Conservation (phyloP, 1,284 basidiomycete species). For the Xerocomus amazonicus region DNA sequence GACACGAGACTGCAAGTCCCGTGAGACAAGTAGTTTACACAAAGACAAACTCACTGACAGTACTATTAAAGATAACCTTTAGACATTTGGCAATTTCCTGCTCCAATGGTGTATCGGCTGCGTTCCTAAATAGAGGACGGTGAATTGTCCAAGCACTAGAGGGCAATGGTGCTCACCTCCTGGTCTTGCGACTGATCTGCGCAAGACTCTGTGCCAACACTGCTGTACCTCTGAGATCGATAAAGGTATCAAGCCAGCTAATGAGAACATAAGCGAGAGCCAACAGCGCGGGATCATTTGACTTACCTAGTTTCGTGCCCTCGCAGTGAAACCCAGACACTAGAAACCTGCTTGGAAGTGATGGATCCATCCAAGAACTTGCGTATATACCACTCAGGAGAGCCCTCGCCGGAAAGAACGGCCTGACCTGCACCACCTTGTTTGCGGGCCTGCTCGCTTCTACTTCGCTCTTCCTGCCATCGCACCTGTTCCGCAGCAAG, state of each 20-base stretch:
- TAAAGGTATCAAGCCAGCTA: conserved; percentile 83
- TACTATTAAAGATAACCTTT: conserved; percentile 78
- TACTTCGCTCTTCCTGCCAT: conserved; percentile 67
- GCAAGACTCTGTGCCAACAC: conserved; percentile 81
- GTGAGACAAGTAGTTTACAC: conserved; percentile 7
- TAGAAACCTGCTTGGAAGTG: conserved; percentile 75
- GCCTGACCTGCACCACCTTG: conserved; percentile 55
- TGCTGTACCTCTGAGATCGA: conserved; percentile 76
- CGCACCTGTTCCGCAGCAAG: conserved; percentile 80
- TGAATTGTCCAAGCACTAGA: background rate
- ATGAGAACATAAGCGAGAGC: conserved; percentile 11
- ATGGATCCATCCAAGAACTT: conserved; percentile 87
- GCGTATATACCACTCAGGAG: conserved; percentile 86
- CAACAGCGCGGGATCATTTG: conserved; percentile 1
- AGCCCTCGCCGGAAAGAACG: conserved; percentile 52
- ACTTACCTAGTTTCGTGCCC: conserved; percentile 75
- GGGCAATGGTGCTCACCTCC: conserved; percentile 43
- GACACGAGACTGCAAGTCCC: conserved; percentile 56
- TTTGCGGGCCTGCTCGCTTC: conserved; percentile 58
- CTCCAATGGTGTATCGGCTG: conserved; percentile 73
- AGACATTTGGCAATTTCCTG: conserved; percentile 90
- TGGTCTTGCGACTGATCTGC: conserved; percentile 69
- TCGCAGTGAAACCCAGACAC: conserved; percentile 78
- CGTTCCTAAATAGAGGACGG: conserved; percentile 42
- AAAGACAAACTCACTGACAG: conserved; percentile 42